These are phyloP conservation scores for Mycosarcoma maydis DNA, from an alignment of 1,284 basidiomycete genomes.

Conservation along the genomic window DNA sequence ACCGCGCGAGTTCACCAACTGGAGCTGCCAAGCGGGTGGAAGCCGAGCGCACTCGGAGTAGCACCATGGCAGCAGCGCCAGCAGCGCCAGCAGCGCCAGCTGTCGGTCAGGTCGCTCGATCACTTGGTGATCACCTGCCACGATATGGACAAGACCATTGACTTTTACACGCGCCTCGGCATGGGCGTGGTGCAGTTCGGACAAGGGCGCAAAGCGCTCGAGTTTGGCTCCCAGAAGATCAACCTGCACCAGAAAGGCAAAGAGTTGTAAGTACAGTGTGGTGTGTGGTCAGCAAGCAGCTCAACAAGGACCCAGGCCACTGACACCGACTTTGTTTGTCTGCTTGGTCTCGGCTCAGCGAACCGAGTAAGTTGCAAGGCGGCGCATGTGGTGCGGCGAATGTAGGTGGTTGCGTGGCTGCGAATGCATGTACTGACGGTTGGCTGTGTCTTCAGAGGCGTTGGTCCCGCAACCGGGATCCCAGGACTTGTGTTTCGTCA, in stretches of 20 bases:
- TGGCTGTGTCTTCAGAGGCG: too few species aligned
- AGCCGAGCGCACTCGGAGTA: too few species aligned
- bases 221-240: constrained; percentile 1
- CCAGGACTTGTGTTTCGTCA: constrained; percentile 1
- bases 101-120: constrained; percentile 1
- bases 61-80: too few species aligned
- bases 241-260: constrained; percentile 1
- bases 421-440: too few species aligned
- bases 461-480: not conserved
- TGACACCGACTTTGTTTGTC: too few species aligned
- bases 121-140: constrained; percentile 1
- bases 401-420: too few species aligned
- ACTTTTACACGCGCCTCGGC: not conserved
- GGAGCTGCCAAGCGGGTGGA: too few species aligned
- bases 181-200: not conserved
- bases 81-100: not conserved
- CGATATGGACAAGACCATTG: not conserved
- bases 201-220: not conserved
- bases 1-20: too few species aligned
- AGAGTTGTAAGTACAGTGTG: constrained; percentile 4
- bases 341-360: too few species aligned
- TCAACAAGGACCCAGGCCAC: too few species aligned
- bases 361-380: not conserved
- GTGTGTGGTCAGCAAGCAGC: too few species aligned
- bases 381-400: too few species aligned